Evolutionary conservation across 441 rosid species (phyloP), one percentile per base, ranked within the genome.

Genomic region (Arabidopsis lyrata): DNA sequence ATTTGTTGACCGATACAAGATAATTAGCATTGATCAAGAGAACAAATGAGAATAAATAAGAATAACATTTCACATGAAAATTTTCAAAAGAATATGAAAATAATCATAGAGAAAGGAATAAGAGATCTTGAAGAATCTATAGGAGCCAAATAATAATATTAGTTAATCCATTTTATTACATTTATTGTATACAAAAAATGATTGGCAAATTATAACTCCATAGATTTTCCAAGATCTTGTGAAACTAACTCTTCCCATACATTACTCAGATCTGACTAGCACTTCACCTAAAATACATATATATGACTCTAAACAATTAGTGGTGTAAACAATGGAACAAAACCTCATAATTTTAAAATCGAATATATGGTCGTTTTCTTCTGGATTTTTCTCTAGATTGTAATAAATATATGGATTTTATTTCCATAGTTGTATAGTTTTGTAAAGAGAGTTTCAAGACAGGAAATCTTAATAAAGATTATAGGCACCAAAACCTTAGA

Each of bases 171-270:
- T 24, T 38, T 29, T 18, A 27, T 53, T 45, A 41, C 16, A 72
- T 63, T 53, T 49, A 31, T 45, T 55, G 55, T 44, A 54, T 48
- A 29, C 3, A 10, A 12, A 29, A 49, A 70, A 76, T 57, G 72
- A 76, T 64, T 76, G 67, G 56, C 14, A 49, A 49, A 49, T 36
- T 56, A 20, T 32, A 78, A 81, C 84, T 77, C 36, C 76, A 80
- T 82, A 72, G 83, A 83, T 81, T 82, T 81, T 81, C 42, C 78
- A 66, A 83, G 80, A 86, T 86, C 83, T 77, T 79, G 68, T 67
- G 64, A 63, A 63, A 52, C 68, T 57, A 48, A 69, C 55, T 48
- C 66, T 45, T 15, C 57, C 56, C 62, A 77, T 57, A 57, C 66
- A 70, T 31, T 63, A 63, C 49, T 76, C 66, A 70, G 60, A 69